Evolutionary conservation across 139 green algal genomes (phyloP).

Genomic region (Chlamydomonas applanata): DNA sequence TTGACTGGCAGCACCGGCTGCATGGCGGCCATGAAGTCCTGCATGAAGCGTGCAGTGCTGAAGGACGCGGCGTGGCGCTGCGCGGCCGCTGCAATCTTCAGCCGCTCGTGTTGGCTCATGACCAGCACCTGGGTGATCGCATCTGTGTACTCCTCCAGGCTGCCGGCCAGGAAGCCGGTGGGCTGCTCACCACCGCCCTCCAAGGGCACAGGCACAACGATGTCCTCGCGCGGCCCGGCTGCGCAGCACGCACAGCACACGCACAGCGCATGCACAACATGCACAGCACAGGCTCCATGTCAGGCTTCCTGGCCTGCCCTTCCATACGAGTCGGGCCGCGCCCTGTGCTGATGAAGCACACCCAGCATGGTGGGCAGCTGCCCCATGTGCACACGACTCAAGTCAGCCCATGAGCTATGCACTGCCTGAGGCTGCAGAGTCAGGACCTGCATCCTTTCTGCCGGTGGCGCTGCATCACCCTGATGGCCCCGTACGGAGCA

Average conservation of each 20-base stretch:
- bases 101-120: slow-evolving; percentile 67
- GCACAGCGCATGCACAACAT: not conserved
- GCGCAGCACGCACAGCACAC: not conserved
- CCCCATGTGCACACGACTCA: too few species aligned
- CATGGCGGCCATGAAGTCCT: slow-evolving; percentile 46
- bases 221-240: slow-evolving; percentile 63
- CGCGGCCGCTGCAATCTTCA: slow-evolving; percentile 69
- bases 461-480: too few species aligned
- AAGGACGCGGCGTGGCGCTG: slow-evolving; percentile 54
- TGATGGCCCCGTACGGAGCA: too few species aligned
- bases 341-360: too few species aligned
- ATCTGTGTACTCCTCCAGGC: slow-evolving; percentile 65
- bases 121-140: slow-evolving; percentile 71
- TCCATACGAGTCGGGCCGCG: too few species aligned
- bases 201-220: slow-evolving; percentile 45
- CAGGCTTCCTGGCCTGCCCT: too few species aligned
- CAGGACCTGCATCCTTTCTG: too few species aligned
- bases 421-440: too few species aligned
- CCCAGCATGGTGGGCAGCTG: too few species aligned
- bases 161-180: slow-evolving; percentile 72
- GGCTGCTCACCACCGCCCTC: slow-evolving; percentile 18
- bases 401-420: too few species aligned
- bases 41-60: slow-evolving; percentile 51
- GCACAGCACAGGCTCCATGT: not conserved
- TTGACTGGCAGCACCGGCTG: slow-evolving; percentile 32